A percentile compares a stretch with the other conserved stretches of the same genome.
phyloP scores from a whole-genome alignment of 192 early-diverging fungal species.

The Mortierella alpina region DNA sequence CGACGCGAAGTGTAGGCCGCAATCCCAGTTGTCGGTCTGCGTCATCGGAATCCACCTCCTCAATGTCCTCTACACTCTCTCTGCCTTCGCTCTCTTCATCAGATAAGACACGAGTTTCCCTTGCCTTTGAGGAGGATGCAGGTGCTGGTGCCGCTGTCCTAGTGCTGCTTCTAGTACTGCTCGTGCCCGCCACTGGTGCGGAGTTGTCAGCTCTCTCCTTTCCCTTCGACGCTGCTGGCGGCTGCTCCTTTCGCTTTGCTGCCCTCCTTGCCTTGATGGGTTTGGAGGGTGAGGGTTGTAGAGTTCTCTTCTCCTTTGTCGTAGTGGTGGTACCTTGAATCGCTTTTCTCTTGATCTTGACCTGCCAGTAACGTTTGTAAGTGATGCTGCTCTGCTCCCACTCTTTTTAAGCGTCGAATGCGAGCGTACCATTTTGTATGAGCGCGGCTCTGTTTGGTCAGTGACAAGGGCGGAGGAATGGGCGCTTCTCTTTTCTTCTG shows the following conservation, averaged over 20 bases:
- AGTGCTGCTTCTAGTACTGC: conserved; percentile 2
- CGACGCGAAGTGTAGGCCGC: conserved; percentile 33
- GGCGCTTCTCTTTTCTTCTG: too few species aligned
- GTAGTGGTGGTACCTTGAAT: background rate
- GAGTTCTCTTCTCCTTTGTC: background rate
- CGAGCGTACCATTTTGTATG: too few species aligned
- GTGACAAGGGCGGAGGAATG: too few species aligned
- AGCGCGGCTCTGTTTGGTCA: too few species aligned
- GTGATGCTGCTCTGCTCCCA: too few species aligned
- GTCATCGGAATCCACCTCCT: conserved; percentile 19
- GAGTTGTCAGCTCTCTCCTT: background rate
- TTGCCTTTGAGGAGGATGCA: background rate
- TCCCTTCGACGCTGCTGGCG: background rate
- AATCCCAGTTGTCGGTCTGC: conserved; percentile 25
- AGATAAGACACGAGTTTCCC: conserved; percentile 14
- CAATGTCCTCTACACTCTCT: conserved; percentile 7
- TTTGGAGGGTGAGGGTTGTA: conserved; percentile 2
- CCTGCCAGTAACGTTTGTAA: background rate
- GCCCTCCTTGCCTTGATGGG: background rate
- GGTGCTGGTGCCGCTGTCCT: background rate
- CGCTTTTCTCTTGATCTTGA: background rate
- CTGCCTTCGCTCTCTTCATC: conserved; percentile 26
- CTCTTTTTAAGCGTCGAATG: too few species aligned
- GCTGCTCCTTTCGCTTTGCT: background rate
- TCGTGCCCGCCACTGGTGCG: background rate